A percentile compares a stretch with the other conserved stretches of the same genome.
Evolutionary conservation across 345 rosid species (phyloP).

Genomic region (Ceriops zippeliana): DNA sequence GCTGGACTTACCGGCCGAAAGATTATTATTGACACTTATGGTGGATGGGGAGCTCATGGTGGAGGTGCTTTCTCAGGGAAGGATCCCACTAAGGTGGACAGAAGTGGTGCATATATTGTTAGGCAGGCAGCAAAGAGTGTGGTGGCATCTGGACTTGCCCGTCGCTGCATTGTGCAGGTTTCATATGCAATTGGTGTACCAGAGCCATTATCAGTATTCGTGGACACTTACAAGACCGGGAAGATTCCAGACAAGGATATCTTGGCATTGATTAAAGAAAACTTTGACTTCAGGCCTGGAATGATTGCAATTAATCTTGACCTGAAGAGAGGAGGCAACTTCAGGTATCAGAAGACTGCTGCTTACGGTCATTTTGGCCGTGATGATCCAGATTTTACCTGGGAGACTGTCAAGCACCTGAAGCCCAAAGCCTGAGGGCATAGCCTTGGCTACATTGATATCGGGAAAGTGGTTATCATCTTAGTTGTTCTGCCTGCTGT

Average conservation of each 20-base stretch:
- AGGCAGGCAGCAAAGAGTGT: slow-evolving; percentile 80
- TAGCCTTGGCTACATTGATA: not conserved
- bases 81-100: slow-evolving; percentile 74
- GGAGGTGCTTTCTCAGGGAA: slow-evolving; percentile 64
- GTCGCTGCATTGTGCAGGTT: slow-evolving; percentile 72
- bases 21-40: slow-evolving; percentile 67
- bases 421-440: slow-evolving; percentile 51
- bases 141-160: slow-evolving; percentile 70
- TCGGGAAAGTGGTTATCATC: slow-evolving; percentile 11
- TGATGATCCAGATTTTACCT: slow-evolving; percentile 68
- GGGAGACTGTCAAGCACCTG: slow-evolving; percentile 71
- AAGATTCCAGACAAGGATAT: slow-evolving; percentile 37
- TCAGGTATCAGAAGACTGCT: slow-evolving; percentile 71
- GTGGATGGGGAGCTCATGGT: slow-evolving; percentile 64
- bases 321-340: slow-evolving; percentile 65
- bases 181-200: slow-evolving; percentile 73
- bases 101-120: slow-evolving; percentile 74
- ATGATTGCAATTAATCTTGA: slow-evolving; percentile 77
- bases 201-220: slow-evolving; percentile 63
- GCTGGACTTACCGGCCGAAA: slow-evolving; percentile 84
- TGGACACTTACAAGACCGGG: slow-evolving; percentile 41
- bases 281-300: slow-evolving; percentile 71
- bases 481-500: slow-evolving; percentile 17
- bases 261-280: slow-evolving; percentile 47
- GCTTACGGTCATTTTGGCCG: slow-evolving; percentile 76